Evolutionary conservation across 2,329 filamentous ascomycete genomes (phyloP).

Genomic region (Paraphaeosphaeria sporulosa): DNA sequence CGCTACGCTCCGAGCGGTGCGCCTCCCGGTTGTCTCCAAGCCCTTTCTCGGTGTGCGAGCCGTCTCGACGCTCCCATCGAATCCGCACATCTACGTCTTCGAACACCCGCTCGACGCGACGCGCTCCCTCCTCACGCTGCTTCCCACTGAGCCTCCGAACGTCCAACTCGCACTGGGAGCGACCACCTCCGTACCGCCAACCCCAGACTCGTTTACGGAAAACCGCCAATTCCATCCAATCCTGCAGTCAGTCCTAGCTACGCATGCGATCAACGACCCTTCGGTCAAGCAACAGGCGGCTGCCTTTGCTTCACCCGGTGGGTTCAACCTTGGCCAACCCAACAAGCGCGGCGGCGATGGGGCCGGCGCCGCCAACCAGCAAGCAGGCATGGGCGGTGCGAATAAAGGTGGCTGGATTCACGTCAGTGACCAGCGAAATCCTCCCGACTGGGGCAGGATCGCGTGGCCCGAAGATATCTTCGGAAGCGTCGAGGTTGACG

Average conservation of each 20-base stretch:
- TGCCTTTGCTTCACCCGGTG: slow-evolving; percentile 66
- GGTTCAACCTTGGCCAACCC: slow-evolving; percentile 57
- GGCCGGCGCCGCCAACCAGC: slow-evolving; percentile 64
- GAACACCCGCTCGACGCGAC: slow-evolving; percentile 49
- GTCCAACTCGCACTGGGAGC: slow-evolving; percentile 63
- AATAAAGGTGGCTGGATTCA: slow-evolving; percentile 69
- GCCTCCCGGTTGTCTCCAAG: slow-evolving; percentile 19
- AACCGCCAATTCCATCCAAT: slow-evolving; percentile 65
- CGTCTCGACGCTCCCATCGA: slow-evolving; percentile 53
- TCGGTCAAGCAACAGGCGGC: slow-evolving; percentile 65
- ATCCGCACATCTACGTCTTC: slow-evolving; percentile 61
- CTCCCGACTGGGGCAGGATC: slow-evolving; percentile 70
- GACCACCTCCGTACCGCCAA: slow-evolving; percentile 63
- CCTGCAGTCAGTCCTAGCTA: slow-evolving; percentile 62
- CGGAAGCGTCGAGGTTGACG: slow-evolving; percentile 69
- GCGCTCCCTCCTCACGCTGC: slow-evolving; percentile 62
- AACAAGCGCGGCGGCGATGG: slow-evolving; percentile 52
- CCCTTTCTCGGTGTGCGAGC: slow-evolving; percentile 31
- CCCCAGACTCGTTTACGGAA: slow-evolving; percentile 62
- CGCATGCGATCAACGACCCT: slow-evolving; percentile 64
- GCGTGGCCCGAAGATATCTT: slow-evolving; percentile 73
- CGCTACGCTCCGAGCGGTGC: slow-evolving; percentile 28
- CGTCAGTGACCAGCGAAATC: slow-evolving; percentile 66
- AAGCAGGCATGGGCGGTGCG: slow-evolving; percentile 65
- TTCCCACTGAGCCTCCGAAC: slow-evolving; percentile 63